Evolutionary conservation across 2,329 filamentous ascomycete genomes (phyloP), one percentile per base, ranked within the genome.

Genomic region (Venturia oleaginea): DNA sequence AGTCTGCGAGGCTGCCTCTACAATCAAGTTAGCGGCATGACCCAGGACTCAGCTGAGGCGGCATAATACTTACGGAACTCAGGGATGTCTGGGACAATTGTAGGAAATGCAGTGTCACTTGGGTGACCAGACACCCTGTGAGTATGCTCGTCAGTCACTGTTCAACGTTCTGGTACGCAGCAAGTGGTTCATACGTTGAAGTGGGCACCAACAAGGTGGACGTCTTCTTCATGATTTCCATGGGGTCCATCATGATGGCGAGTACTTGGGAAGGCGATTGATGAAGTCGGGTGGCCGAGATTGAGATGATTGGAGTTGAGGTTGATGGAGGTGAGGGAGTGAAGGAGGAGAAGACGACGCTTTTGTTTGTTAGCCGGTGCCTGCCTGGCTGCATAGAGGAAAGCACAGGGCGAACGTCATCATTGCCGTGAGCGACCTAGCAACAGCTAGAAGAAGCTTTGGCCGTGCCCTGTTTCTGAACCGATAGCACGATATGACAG

Each of bases 221-320:
- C 30, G 73, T 73, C 70, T 73, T 74, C 70, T 70, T 76, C 65
- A 79, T 67, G 61, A 76, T 73, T 68, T 79, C 73, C 62, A 79
- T 73, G 62, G 77, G 75, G 70, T 80, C 76, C 75, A 65, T 65
- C 42, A 65, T 65, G n/a, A 34, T 61, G 54, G 51, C 54, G 54
- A 15, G 19, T 32, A 30, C 13, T 8, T 60, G 40, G n/a, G 13
- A 48, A 40, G 24, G 38, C 5, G n/a, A n/a, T n/a, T 24, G 32
- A 15, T 24, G 30, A n/a, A 27, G 1, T 19, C n/a, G n/a, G n/a
- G n/a, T n/a, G n/a, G n/a, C n/a, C n/a, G 51, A 4, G 46, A 27
- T 55, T 42, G 40, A 48, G 32, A 62, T 62, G 40, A 54, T 42
- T 10, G 43, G 34, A 54, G 38, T 3, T 22, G 59, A 27, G 30